phyloP scores from a whole-genome alignment of 2,329 filamentous ascomycete species.

The Beauveria sp. region DNA sequence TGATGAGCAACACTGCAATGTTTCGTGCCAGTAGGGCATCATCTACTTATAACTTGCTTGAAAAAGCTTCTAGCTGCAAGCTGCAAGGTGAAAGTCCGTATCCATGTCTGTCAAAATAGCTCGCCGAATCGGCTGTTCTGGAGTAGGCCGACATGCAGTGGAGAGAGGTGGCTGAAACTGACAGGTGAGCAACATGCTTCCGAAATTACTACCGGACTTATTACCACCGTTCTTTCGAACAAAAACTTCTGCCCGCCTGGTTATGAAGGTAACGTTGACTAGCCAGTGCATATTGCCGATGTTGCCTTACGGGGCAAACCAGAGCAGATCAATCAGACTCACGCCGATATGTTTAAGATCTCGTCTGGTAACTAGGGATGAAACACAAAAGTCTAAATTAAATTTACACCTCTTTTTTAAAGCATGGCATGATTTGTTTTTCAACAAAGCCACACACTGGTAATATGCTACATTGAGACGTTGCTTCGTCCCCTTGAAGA shows the following conservation, averaged over 20 bases:
- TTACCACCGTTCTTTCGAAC: not conserved
- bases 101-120: not conserved
- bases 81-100: not conserved
- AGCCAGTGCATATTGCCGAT: too few relatives aligned
- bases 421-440: too few relatives aligned
- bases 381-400: too few relatives aligned
- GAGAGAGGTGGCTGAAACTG: conserved; percentile 1
- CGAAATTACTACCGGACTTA: not conserved
- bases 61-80: not conserved
- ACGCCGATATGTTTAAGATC: too few relatives aligned
- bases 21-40: not conserved
- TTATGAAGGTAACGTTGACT: too few relatives aligned
- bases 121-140: not conserved
- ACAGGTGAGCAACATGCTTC: not conserved
- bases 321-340: too few relatives aligned
- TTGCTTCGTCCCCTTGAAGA: too few relatives aligned
- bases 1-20: not conserved
- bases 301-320: not conserved
- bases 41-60: not conserved
- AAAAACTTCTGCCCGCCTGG: not conserved
- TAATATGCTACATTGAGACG: too few relatives aligned
- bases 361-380: too few relatives aligned
- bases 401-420: too few relatives aligned
- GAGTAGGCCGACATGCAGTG: not conserved
- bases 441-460: too few relatives aligned